These are phyloP conservation scores for Boletus edulis DNA, from an alignment of 768 basidiomycete species.

Conservation along the genomic window DNA sequence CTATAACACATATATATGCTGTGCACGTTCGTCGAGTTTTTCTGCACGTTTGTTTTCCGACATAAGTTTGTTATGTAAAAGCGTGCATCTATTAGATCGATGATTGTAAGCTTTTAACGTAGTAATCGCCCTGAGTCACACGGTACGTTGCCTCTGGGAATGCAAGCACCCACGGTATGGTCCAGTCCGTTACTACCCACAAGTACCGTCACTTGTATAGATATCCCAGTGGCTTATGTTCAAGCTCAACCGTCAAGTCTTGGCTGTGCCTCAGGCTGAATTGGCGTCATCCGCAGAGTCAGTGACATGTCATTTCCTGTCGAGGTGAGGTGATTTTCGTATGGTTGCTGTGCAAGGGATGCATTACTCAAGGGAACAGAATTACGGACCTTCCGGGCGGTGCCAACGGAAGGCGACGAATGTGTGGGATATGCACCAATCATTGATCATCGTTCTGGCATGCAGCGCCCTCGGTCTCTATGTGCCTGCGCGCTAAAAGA, in stretches of 20 bases:
- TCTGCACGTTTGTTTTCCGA: too few species aligned
- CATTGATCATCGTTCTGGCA: neutral
- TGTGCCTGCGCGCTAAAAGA: slow-evolving; percentile 14
- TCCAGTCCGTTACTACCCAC: neutral
- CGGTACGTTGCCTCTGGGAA: neutral
- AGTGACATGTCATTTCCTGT: neutral
- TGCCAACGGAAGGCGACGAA: slow-evolving; percentile 12
- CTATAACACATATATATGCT: too few species aligned
- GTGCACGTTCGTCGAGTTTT: too few species aligned
- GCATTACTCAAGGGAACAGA: too few species aligned
- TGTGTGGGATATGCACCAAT: slow-evolving; percentile 21
- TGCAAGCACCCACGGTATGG: slow-evolving; percentile 11
- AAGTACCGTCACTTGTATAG: neutral
- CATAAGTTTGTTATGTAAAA: too few species aligned
- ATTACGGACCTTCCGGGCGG: slow-evolving; percentile 1
- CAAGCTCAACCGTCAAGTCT: neutral
- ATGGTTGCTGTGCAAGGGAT: too few species aligned
- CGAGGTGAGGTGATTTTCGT: slow-evolving; percentile 1
- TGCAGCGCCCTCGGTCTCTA: slow-evolving; percentile 4
- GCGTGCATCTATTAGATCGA: too few species aligned
- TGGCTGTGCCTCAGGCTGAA: slow-evolving; percentile 6
- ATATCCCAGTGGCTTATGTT: neutral
- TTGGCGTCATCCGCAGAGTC: neutral
- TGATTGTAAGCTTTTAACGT: too few species aligned
- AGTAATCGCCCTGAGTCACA: neutral